Evolutionary conservation across 1,139 yeast species (phyloP).

Genomic region (Blastobotrys raffinosifermentans): DNA sequence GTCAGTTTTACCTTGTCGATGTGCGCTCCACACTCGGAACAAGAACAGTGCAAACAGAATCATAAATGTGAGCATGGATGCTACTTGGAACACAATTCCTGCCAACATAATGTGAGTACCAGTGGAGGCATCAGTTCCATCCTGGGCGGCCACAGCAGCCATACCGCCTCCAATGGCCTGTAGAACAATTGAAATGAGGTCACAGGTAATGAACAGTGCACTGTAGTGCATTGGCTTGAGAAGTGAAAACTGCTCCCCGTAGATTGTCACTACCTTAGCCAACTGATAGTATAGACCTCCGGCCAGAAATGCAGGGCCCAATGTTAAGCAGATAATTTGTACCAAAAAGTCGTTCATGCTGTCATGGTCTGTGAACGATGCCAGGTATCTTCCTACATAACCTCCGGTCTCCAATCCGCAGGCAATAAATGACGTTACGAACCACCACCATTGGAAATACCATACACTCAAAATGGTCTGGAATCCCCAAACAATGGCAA

Average conservation of each 20-base stretch:
- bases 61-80: conserved; percentile 62
- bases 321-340: conserved; percentile 65
- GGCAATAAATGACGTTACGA: conserved; percentile 56
- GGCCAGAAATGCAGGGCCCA: conserved; percentile 87
- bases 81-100: conserved; percentile 75
- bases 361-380: conserved; percentile 35
- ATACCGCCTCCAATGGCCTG: conserved; percentile 86
- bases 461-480: conserved; percentile 40
- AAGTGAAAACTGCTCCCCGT: conserved; percentile 56
- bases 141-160: conserved; percentile 50
- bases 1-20: conserved; percentile 26
- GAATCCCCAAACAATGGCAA: conserved; percentile 38
- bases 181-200: conserved; percentile 59
- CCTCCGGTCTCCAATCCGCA: conserved; percentile 63
- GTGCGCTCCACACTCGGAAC: conserved; percentile 38
- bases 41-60: conserved; percentile 48
- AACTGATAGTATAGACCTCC: conserved; percentile 77
- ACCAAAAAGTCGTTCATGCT: conserved; percentile 45
- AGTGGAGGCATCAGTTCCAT: conserved; percentile 33
- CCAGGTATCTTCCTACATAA: conserved; percentile 56
- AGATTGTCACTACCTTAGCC: conserved; percentile 66
- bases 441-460: conserved; percentile 71
- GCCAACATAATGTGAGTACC: conserved; percentile 80
- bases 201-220: conserved; percentile 59
- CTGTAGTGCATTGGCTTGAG: conserved; percentile 74